Base-by-base conservation (phyloP, 352 stramenopile genomes). In the Phytophthora podocarpi region DNA sequence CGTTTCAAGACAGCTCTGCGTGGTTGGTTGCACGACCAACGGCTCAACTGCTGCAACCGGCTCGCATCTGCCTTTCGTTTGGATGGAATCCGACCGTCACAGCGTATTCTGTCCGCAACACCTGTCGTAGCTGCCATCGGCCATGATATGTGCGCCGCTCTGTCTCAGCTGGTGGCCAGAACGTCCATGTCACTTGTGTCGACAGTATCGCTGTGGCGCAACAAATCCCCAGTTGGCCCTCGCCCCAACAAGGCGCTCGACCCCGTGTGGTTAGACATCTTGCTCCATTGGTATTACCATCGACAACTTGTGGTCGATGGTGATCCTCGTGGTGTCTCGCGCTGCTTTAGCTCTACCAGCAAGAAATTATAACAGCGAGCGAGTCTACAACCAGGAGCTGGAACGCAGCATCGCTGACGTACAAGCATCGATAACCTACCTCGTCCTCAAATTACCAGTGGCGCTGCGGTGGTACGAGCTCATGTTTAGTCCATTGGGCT, bases 401-500 rank as follows among this genome's bases (percentile, higher is more conserved):
- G 9, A n/a, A 10, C 49, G 49, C 9, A 58, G 49, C 18, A 5
- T 58, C 13, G 27, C 26, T 6, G 36, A 58, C 1, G 37, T 24
- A 7, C 49, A 58, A 32, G 10, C 36, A 12, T 21, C 16, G 5
- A 27, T 26, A 30, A 58, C 49, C 1, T 58, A 58, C 24, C 26
- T 49, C 4, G 18, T 58, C 6, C 5, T 58, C 8, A 18, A 13
- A 1, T 3, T 31, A 12, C 24, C 5, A 4, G 37, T 32, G 0
- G 49, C 16, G 26, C 36, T 49, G 9, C n/a, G 27, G 3, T 58
- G 49, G 49, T 16, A 5, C 0, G n/a, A 40, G 5, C 26, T 55
- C 2, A 26, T 31, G 1, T 52, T 45, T 12, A 59, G 48, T n/a
- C 30, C 47, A 2, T 41, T 65, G 12, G 57, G 48, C 15, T 54